Evolutionary conservation across 2,329 filamentous ascomycete genomes (phyloP).

Genomic region (Verticillium klebahnii): DNA sequence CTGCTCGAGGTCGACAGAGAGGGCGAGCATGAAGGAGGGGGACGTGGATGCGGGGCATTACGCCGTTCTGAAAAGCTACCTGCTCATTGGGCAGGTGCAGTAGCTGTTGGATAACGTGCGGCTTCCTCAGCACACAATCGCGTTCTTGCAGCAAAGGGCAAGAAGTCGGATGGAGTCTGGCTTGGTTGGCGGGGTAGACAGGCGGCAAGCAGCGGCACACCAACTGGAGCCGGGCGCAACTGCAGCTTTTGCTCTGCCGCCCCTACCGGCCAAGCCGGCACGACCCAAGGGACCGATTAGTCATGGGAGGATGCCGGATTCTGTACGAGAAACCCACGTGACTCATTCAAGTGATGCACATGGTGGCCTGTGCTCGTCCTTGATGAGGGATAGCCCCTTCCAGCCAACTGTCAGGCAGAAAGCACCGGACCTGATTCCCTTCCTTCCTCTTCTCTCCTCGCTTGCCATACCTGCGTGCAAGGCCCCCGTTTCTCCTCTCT

Average conservation of each 20-base stretch:
- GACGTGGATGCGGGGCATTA: constrained; percentile 43
- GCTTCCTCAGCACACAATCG: not conserved
- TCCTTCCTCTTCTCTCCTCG: not conserved
- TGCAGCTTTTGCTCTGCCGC: not conserved
- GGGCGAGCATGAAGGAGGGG: constrained; percentile 20
- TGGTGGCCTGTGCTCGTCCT: not conserved
- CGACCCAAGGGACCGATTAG: not conserved
- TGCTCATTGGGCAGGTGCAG: constrained; percentile 4
- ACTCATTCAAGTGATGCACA: not conserved
- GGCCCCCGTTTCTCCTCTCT: not conserved
- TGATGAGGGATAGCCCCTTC: not conserved
- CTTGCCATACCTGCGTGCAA: not conserved
- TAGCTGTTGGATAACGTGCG: not conserved
- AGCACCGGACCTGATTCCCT: not conserved
- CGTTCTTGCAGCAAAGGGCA: not conserved
- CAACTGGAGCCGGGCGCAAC: not conserved
- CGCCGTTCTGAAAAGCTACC: constrained; percentile 11
- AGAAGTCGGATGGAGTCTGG: not conserved
- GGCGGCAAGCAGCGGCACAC: constrained; percentile 2
- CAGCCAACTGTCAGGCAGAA: not conserved
- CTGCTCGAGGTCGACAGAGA: constrained; percentile 1
- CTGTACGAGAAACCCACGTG: not conserved
- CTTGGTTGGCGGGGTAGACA: constrained; percentile 1
- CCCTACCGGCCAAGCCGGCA: not conserved
- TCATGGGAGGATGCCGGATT: not conserved